Base-by-base conservation (phyloP, 176 grass and related monocot genomes). In the Juncus inflexus region DNA sequence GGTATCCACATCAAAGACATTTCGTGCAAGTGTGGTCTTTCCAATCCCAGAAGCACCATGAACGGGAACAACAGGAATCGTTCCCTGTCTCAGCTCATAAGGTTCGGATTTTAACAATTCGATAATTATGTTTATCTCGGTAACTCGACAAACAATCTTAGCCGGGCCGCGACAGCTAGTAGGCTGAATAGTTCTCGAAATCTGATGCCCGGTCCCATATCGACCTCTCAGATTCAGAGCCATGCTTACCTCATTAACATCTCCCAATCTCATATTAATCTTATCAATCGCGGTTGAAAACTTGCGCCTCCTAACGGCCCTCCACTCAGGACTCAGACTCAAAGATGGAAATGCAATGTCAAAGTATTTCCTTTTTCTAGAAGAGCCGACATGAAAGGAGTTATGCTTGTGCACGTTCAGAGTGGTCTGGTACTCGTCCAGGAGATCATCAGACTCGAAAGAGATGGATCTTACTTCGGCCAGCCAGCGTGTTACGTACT, bases 11-110 rank as follows among this genome's bases (percentile, higher is more conserved):
- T 3, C 9, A 11, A 50, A 79, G 12, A 79, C 75, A 4, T 68
- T 42, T 28, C 63, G 40, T 37, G 82, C 82, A 51, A 90, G 66
- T 3, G 82, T 55, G 50, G 86, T 90, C 69, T 90, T 90, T 35
- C 82, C 86, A 13, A 85, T 76, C 3, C 86, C 82, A 8, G 78
- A 37, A 0, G 50, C 67, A 12, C 82, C 86, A 5, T 61, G 59
- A 16, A 90, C 65, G 1, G 82, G 59, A 65, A 90, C 2, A 43
- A 85, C 86, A 6, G 73, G 67, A 12, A 79, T 19, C 3, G 7
- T 36, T 35, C 3, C 11, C 4, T 39, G 19, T 28, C 19, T 2
- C 3, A 9, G 42, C 8, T 7, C 9, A 2, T 11, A 15, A 9
- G 5, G 15, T 40, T 74, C 57, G 1, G 70, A 62, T 55, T 61